Percentiles rank a stretch among this genome's conserved stretches.
These are phyloP conservation scores for Paraphoma sp. DNA, from an alignment of 2,329 filamentous ascomycete genomes.

Conservation along the genomic window DNA sequence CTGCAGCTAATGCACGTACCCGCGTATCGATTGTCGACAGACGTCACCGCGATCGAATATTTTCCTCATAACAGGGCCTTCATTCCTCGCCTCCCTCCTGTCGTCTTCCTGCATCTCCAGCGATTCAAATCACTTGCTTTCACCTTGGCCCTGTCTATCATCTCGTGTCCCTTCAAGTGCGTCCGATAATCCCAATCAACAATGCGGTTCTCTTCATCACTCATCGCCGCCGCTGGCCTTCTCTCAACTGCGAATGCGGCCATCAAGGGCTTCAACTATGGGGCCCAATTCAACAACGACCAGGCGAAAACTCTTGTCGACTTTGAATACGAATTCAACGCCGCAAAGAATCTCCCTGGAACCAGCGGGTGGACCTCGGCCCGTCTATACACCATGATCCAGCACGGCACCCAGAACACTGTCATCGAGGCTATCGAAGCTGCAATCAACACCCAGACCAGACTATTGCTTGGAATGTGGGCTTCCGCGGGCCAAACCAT, in stretches of 20 bases:
- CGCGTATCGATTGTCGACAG: constrained; percentile 16
- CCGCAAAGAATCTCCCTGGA: constrained; percentile 68
- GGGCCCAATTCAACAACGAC: constrained; percentile 66
- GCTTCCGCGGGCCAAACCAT: constrained; percentile 68
- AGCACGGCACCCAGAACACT: constrained; percentile 69
- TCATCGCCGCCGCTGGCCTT: constrained; percentile 46
- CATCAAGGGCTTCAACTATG: constrained; percentile 74
- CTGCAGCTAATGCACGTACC: constrained; percentile 23
- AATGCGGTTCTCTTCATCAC: constrained; percentile 45
- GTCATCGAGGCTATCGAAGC: constrained; percentile 77
- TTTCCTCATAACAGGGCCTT: constrained; percentile 8
- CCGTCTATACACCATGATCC: constrained; percentile 78
- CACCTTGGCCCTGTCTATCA: constrained; percentile 11
- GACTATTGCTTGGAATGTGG: constrained; percentile 84
- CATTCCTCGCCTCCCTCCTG: constrained; percentile 5
- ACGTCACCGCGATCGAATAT: constrained; percentile 25
- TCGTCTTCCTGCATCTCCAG: constrained; percentile 1
- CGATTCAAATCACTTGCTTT: background rate
- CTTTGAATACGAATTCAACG: constrained; percentile 74
- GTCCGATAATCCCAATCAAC: background rate
- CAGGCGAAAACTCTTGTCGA: constrained; percentile 66
- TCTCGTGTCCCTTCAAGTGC: constrained; percentile 9
- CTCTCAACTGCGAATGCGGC: constrained; percentile 49
- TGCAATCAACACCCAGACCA: constrained; percentile 79
- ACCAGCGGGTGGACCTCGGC: constrained; percentile 67